Conservation (phyloP, 2,329 filamentous ascomycete species). For the Talaromyces sp. region DNA sequence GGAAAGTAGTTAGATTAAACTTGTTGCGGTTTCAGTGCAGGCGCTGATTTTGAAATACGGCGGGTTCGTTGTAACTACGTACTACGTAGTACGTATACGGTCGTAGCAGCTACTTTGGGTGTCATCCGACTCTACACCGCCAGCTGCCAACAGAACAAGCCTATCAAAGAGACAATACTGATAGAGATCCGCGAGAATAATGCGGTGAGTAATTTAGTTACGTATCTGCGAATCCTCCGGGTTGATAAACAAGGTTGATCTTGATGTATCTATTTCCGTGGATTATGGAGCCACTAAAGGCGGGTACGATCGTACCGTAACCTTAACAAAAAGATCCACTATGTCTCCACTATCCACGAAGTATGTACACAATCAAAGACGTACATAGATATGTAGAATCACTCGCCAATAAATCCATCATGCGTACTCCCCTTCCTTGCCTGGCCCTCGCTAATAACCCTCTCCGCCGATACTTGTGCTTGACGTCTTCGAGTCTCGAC, state of each 20-base stretch:
- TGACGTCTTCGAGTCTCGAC: slow-evolving; percentile 15
- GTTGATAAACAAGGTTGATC: not conserved
- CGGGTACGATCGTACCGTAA: too few relatives aligned
- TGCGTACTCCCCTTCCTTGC: not conserved
- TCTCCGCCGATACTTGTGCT: slow-evolving; percentile 15
- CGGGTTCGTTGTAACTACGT: not conserved
- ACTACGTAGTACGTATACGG: not conserved
- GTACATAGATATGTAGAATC: not conserved
- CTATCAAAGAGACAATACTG: not conserved
- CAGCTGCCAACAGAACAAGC: not conserved
- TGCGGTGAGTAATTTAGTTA: not conserved
- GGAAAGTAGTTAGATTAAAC: too few relatives aligned
- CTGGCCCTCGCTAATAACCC: not conserved
- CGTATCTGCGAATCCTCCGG: not conserved
- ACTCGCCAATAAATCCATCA: not conserved
- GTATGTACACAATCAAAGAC: not conserved
- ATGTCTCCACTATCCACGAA: not conserved
- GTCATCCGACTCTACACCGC: not conserved
- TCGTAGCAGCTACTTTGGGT: not conserved
- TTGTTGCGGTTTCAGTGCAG: too few relatives aligned
- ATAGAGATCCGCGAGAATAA: not conserved
- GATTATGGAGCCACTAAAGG: not conserved
- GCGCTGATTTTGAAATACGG: too few relatives aligned
- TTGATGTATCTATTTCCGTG: not conserved
- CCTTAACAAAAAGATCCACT: too few relatives aligned